These are phyloP conservation scores for Luzula sylvatica DNA, from an alignment of 176 grass and related monocot species.

Conservation along the genomic window DNA sequence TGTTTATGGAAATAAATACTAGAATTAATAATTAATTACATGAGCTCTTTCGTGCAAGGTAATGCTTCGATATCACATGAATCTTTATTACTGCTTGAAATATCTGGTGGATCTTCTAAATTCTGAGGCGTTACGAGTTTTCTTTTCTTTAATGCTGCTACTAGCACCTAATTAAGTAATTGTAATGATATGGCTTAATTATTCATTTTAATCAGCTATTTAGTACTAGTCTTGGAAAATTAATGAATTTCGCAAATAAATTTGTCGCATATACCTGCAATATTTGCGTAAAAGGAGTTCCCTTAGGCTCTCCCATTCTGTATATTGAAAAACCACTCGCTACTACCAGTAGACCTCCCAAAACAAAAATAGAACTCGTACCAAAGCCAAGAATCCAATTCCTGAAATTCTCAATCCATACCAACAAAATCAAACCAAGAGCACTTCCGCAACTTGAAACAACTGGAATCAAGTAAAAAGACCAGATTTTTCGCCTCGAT, in stretches of 20 bases:
- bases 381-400: conserved; percentile 40
- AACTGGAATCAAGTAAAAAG: conserved; percentile 52
- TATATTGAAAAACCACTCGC: conserved; percentile 37
- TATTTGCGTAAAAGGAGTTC: conserved; percentile 44
- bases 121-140: conserved; percentile 35
- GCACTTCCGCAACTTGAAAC: conserved; percentile 36
- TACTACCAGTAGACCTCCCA: conserved; percentile 27
- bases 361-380: conserved; percentile 20
- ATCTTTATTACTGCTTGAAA: conserved; percentile 1
- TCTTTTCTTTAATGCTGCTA: conserved; percentile 44
- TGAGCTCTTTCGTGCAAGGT: background rate
- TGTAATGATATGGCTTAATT: background rate
- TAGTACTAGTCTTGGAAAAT: background rate
- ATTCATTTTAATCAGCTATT: background rate
- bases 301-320: conserved; percentile 37
- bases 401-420: conserved; percentile 42
- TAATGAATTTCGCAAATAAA: background rate
- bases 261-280: conserved; percentile 28
- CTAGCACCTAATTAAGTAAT: conserved; percentile 32
- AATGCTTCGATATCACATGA: conserved; percentile 14
- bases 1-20: no score
- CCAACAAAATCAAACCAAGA: conserved; percentile 33
- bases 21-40: background rate
- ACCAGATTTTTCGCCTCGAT: conserved; percentile 26
- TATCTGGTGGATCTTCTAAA: conserved; percentile 22